Conservation (phyloP, 2,329 filamentous ascomycete genomes). For the Talaromyces sp. region DNA sequence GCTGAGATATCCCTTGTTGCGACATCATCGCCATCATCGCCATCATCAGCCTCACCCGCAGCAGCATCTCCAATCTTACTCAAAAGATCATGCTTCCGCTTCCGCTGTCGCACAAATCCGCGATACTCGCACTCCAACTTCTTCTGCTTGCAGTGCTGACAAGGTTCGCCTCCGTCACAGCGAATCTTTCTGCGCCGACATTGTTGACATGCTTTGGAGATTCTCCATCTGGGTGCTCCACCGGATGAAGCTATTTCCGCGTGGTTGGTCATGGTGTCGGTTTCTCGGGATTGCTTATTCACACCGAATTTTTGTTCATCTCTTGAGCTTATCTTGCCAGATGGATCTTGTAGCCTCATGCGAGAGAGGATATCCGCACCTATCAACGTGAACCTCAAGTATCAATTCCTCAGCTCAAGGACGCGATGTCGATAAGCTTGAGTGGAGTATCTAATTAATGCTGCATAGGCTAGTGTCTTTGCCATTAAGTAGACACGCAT, state of each 20-base stretch:
- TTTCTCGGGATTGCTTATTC: not conserved
- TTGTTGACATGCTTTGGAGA: constrained; percentile 41
- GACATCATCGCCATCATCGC: not conserved
- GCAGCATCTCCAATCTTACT: constrained; percentile 17
- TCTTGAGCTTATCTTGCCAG: not conserved
- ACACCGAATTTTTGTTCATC: not conserved
- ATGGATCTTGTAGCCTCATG: too few species aligned
- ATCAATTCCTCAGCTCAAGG: not conserved
- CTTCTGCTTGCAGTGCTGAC: constrained; percentile 37
- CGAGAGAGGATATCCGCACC: not conserved
- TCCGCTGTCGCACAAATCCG: constrained; percentile 36
- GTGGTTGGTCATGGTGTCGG: not conserved
- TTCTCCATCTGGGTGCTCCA: constrained; percentile 29
- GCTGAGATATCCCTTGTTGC: not conserved
- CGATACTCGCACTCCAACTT: constrained; percentile 35
- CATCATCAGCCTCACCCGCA: constrained; percentile 18
- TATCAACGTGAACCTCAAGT: too few species aligned
- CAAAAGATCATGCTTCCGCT: constrained; percentile 28
- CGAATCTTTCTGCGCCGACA: constrained; percentile 42
- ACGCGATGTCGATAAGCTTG: not conserved
- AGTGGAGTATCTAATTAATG: not conserved
- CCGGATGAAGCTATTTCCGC: constrained; percentile 24
- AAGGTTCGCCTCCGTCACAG: constrained; percentile 39
- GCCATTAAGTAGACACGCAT: too few species aligned
- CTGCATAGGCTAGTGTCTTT: not conserved